Evolutionary conservation across 1,139 yeast species (phyloP).

Genomic region (Saccharomyces hybrid): DNA sequence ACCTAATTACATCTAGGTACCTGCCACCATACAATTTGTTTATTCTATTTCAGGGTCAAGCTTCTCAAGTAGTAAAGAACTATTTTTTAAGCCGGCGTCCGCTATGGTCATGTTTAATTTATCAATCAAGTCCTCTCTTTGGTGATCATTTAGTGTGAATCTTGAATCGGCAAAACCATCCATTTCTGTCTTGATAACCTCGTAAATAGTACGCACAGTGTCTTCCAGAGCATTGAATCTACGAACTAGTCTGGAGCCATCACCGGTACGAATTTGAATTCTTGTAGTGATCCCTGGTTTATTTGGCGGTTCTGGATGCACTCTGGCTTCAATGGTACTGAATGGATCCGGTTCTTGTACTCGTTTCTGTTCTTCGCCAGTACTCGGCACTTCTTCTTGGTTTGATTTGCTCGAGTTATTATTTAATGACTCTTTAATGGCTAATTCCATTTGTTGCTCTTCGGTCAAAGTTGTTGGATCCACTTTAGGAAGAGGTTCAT

Average conservation of each 20-base stretch:
- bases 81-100: conserved; percentile 73
- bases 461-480: conserved; percentile 65
- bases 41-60: conserved; percentile 11
- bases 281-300: conserved; percentile 58
- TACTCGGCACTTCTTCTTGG: conserved; percentile 8
- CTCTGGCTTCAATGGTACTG: conserved; percentile 36
- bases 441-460: conserved; percentile 78
- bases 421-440: conserved; percentile 60
- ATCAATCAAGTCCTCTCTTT: conserved; percentile 55
- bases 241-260: conserved; percentile 76
- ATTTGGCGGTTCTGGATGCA: conserved; percentile 54
- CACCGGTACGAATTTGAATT: conserved; percentile 80
- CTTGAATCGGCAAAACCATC: conserved; percentile 37
- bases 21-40: background rate
- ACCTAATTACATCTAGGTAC: background rate
- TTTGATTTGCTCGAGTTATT: conserved; percentile 7
- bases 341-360: conserved; percentile 27
- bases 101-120: conserved; percentile 54
- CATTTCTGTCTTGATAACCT: conserved; percentile 50
- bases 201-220: conserved; percentile 53
- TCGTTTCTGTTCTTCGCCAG: conserved; percentile 19
- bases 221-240: conserved; percentile 51
- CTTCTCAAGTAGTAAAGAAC: conserved; percentile 66
- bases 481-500: conserved; percentile 35
- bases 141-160: conserved; percentile 59